Conservation (phyloP, 2,329 filamentous ascomycete species). For the Gnomoniopsis smithogilvyi region DNA sequence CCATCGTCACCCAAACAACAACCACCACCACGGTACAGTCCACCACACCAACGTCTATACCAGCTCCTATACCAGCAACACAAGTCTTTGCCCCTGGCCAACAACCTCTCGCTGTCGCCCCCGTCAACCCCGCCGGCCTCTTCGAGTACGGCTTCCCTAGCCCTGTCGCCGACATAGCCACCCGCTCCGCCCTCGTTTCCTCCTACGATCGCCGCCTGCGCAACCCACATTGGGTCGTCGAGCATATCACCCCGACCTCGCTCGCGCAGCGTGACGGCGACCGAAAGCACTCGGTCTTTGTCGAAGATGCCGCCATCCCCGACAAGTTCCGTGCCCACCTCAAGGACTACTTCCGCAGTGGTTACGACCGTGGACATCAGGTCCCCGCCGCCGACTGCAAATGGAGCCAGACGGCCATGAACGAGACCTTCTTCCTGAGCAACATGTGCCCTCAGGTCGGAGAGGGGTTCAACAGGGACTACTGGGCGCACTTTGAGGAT, state of each 20-base stretch:
- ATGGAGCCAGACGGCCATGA: conserved; percentile 92
- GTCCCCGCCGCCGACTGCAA: conserved; percentile 95
- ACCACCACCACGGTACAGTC: conserved; percentile 30
- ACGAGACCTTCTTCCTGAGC: conserved; percentile 86
- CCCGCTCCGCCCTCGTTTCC: conserved; percentile 73
- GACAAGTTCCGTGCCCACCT: conserved; percentile 84
- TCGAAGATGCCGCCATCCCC: conserved; percentile 78
- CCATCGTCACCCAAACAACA: conserved; percentile 29
- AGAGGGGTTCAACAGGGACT: conserved; percentile 97
- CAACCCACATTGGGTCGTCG: conserved; percentile 92
- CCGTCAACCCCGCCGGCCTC: conserved; percentile 71
- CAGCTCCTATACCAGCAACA: conserved; percentile 52
- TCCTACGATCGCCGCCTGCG: conserved; percentile 86
- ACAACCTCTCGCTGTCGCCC: conserved; percentile 31
- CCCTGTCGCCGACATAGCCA: conserved; percentile 78
- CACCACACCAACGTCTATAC: conserved; percentile 26
- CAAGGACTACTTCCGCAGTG: conserved; percentile 90
- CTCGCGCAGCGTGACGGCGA: conserved; percentile 73
- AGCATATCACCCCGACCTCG: conserved; percentile 92
- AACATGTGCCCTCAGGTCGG: conserved; percentile 99
- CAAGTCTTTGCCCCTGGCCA: conserved; percentile 43
- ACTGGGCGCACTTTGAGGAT: conserved; percentile 98
- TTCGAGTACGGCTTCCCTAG: conserved; percentile 92
- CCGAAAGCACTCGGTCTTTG: conserved; percentile 77
- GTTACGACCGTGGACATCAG: conserved; percentile 95